A percentile compares a stretch with the other conserved stretches of the same genome.
These are phyloP conservation scores for Ajuga reptans DNA, from an alignment of 305 asterid species.

Conservation along the genomic window DNA sequence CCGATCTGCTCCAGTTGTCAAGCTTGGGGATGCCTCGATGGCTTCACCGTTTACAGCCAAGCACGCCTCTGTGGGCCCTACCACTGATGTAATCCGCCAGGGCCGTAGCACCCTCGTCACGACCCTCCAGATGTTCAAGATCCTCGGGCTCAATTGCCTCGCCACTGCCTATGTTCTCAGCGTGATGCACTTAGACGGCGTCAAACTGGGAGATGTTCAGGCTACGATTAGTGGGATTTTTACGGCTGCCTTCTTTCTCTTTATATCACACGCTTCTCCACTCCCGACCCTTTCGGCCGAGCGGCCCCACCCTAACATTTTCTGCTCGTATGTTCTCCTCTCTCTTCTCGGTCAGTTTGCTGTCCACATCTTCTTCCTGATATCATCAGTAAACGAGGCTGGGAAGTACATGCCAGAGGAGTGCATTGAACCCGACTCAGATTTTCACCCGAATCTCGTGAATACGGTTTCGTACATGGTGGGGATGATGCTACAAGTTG, in stretches of 20 bases:
- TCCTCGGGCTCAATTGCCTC: constrained; percentile 93
- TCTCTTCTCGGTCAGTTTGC: constrained; percentile 90
- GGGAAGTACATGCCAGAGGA: constrained; percentile 93
- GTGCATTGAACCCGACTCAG: constrained; percentile 90
- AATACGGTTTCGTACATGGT: constrained; percentile 98
- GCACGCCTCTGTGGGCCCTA: constrained; percentile 92
- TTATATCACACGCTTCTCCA: constrained; percentile 92
- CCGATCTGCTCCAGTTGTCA: constrained; percentile 78
- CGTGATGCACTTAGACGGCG: constrained; percentile 93
- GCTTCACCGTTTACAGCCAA: constrained; percentile 97
- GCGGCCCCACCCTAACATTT: constrained; percentile 92
- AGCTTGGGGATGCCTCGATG: constrained; percentile 98
- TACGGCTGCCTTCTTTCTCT: constrained; percentile 92
- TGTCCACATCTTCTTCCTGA: constrained; percentile 67
- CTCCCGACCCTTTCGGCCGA: constrained; percentile 79
- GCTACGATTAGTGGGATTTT: constrained; percentile 96
- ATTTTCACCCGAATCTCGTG: constrained; percentile 87
- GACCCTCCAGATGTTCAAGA: constrained; percentile 98
- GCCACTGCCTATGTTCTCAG: constrained; percentile 96
- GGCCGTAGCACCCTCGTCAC: constrained; percentile 96
- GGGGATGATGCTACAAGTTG: constrained; percentile 94
- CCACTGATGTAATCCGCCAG: constrained; percentile 86
- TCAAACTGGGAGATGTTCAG: constrained; percentile 86
- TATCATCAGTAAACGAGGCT: constrained; percentile 82
- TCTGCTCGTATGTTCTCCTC: constrained; percentile 81